Conservation (phyloP, 2,329 filamentous ascomycete species). For the Trichophyton rubrum region DNA sequence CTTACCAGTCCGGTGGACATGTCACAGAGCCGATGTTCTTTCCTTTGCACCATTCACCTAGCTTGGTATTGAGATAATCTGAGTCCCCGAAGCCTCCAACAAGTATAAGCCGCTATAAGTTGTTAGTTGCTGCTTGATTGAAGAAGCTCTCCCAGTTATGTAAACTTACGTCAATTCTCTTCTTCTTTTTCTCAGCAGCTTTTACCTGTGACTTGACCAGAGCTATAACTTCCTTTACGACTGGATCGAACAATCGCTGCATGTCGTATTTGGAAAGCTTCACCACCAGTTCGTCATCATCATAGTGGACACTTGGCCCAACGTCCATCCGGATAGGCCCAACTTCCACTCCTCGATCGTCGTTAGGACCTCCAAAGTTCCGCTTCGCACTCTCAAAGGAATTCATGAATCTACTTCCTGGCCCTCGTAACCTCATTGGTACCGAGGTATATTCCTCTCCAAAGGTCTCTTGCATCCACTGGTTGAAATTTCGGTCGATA, state of each 20-base stretch:
- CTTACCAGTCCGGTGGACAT: constrained; percentile 4
- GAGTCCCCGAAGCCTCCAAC: constrained; percentile 14
- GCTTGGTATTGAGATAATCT: constrained; percentile 10
- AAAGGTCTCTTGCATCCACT: constrained; percentile 20
- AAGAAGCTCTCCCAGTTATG: background rate
- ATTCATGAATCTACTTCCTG: constrained; percentile 26
- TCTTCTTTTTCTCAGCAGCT: constrained; percentile 5
- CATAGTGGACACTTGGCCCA: constrained; percentile 1
- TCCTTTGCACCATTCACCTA: background rate
- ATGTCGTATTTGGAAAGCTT: constrained; percentile 11
- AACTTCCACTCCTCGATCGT: constrained; percentile 6
- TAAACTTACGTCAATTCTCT: constrained; percentile 10
- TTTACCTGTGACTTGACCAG: constrained; percentile 10
- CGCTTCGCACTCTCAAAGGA: constrained; percentile 23
- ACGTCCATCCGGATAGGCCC: constrained; percentile 4
- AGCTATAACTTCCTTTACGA: constrained; percentile 10
- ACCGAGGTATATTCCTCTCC: constrained; percentile 20
- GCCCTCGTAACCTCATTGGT: constrained; percentile 15
- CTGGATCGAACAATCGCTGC: constrained; percentile 10
- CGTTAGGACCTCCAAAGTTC: constrained; percentile 17
- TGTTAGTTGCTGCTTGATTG: background rate
- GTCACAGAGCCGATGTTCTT: constrained; percentile 4
- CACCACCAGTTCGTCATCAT: constrained; percentile 9
- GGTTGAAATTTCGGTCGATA: constrained; percentile 27
- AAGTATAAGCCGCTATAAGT: constrained; percentile 11